phyloP scores from a whole-genome alignment of 2,329 filamentous ascomycete species.

The Ophiostoma himal-ulmi region DNA sequence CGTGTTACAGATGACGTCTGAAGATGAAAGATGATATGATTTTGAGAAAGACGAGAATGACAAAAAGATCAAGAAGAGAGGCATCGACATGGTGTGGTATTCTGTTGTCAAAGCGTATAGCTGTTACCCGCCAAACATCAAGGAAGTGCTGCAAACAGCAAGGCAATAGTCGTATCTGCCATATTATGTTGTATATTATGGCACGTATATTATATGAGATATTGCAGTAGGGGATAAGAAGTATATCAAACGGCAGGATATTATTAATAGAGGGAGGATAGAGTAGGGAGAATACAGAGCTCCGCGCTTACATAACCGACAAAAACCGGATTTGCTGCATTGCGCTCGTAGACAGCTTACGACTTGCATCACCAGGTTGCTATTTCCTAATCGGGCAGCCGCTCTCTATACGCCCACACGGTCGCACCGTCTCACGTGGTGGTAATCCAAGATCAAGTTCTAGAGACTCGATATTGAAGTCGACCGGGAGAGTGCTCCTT shows the following conservation, averaged over 20 bases:
- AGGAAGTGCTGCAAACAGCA: background rate
- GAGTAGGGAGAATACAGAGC: background rate
- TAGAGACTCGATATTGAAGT: too few relatives aligned
- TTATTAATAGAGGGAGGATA: background rate
- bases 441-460: background rate
- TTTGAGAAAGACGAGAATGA: too few relatives aligned
- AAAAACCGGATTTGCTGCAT: slow-evolving; percentile 3
- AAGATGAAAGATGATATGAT: background rate
- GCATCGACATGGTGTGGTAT: background rate
- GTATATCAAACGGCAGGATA: too few relatives aligned
- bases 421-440: slow-evolving; percentile 3
- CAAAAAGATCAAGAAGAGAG: background rate
- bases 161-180: background rate
- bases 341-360: background rate
- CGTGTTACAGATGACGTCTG: background rate
- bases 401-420: background rate
- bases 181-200: background rate
- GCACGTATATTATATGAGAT: too few relatives aligned
- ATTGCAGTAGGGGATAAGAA: background rate
- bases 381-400: background rate
- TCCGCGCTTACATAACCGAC: background rate
- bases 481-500: background rate
- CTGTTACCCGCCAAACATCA: background rate
- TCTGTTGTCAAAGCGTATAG: background rate
- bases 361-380: background rate